Evolutionary conservation across 331 rosid genomes (phyloP).

Genomic region (Acacia concinna): DNA sequence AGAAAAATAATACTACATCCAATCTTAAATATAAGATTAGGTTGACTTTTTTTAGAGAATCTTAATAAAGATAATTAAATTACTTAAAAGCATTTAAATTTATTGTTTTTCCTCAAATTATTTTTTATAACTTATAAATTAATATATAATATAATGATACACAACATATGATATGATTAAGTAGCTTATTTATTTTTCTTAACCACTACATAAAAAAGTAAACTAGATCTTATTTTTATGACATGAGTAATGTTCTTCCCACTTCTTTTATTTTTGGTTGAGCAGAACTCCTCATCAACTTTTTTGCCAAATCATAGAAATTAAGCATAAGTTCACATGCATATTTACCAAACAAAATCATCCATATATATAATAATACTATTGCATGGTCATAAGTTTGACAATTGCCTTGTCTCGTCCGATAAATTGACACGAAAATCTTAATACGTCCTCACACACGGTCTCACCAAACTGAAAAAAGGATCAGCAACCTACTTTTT

Average conservation of each 20-base stretch:
- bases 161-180: too few species aligned
- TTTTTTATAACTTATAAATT: too few species aligned
- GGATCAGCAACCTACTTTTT: constrained; percentile 41
- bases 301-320: background rate
- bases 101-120: too few species aligned
- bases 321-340: background rate
- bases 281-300: background rate
- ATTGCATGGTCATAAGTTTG: constrained; percentile 5
- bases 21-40: too few species aligned
- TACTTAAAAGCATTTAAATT: too few species aligned
- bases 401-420: constrained; percentile 15
- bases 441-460: constrained; percentile 30
- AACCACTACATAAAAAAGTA: too few species aligned
- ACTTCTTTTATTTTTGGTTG: background rate
- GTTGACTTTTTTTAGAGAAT: too few species aligned
- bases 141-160: too few species aligned
- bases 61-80: too few species aligned
- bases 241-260: background rate
- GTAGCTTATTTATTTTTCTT: too few species aligned
- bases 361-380: background rate
- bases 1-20: too few species aligned
- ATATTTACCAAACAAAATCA: background rate
- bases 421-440: constrained; percentile 24
- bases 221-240: too few species aligned
- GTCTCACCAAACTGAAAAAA: constrained; percentile 37